Conservation (phyloP, 1,284 basidiomycete species). For the Sporisorium scitamineum region DNA sequence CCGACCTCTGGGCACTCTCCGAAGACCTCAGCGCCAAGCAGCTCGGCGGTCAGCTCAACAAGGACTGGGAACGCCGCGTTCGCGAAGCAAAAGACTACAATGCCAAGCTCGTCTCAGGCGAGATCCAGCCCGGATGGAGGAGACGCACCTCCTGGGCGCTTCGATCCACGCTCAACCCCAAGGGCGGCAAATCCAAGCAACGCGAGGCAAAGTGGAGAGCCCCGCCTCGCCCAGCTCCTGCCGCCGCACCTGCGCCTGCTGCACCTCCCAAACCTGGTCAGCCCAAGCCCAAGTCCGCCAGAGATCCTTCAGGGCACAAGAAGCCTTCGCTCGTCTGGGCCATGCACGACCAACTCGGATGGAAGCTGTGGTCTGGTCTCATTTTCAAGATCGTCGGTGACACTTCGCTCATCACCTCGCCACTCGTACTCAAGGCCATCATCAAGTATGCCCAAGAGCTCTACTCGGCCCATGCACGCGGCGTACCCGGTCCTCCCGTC, state of each 20-base stretch:
- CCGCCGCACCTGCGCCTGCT: slow-evolving; percentile 16
- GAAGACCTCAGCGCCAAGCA: slow-evolving; percentile 72
- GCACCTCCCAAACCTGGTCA: slow-evolving; percentile 32
- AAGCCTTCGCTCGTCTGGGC: slow-evolving; percentile 78
- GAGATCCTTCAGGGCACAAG: slow-evolving; percentile 53
- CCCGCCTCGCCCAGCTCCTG: slow-evolving; percentile 37
- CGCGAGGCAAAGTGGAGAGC: slow-evolving; percentile 58
- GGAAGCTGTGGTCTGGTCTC: slow-evolving; percentile 85
- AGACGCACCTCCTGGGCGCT: slow-evolving; percentile 75
- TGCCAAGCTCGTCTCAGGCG: slow-evolving; percentile 75
- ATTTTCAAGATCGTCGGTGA: slow-evolving; percentile 73
- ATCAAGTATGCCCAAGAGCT: slow-evolving; percentile 56
- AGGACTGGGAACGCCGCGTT: slow-evolving; percentile 77
- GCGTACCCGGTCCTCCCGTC: slow-evolving; percentile 34
- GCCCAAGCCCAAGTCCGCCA: slow-evolving; percentile 21
- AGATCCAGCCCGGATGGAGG: slow-evolving; percentile 75
- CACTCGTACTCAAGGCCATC: slow-evolving; percentile 62
- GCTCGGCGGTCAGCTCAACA: slow-evolving; percentile 76
- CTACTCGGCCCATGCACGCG: slow-evolving; percentile 34
- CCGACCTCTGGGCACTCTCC: slow-evolving; percentile 86
- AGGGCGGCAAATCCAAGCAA: slow-evolving; percentile 45
- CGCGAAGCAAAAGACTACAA: slow-evolving; percentile 79
- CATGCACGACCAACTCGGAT: slow-evolving; percentile 83
- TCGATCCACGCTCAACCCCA: slow-evolving; percentile 31
- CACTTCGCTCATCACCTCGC: slow-evolving; percentile 59